Base-by-base conservation (phyloP, 805 yeast genomes). In the Metschnikowia peoriensis region DNA sequence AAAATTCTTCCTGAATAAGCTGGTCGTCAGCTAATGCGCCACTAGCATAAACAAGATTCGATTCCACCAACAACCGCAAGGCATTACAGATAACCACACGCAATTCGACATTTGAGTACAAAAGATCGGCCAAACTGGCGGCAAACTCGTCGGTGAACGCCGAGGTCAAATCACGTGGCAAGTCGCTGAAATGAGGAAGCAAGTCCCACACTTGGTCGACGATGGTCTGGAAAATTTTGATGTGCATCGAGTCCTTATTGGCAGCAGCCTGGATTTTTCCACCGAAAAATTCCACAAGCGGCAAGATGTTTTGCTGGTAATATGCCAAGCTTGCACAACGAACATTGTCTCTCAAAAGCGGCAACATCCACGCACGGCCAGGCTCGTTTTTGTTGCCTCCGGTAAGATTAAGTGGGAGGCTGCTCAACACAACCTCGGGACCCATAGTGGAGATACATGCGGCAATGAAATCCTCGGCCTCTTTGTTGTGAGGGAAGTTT, bases 301-400 rank as follows among this genome's bases (percentile, higher is more conserved):
- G 98, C 14, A 87, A 68, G 48, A 94, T 79, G 38, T 84, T 75
- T 22, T 70, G 69, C 53, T 80, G 77, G 69, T 83, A 94, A 65
- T 77, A 89, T 0, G 79, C 73, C 51, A 94, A 73, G 44, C 79
- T 77, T 1, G 97, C 86, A 61, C 83, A 80, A 61, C 85, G 80
- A 28, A 90, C 87, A 62, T 89, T 84, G 62, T 92, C 97, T 72
- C 97, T 86, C 55, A 94, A 78, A 35, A 94, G 67, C 10, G 99
- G 99, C 58, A 94, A 78, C 61, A 94, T 65, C 97, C 98, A 94
- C 44, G 97, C 97, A 66, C 98, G 82, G 44, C 97, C 97, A n/a
- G 85, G 79, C 41, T 78, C 76, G 34, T 72, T 69, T 17, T 40
- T 29, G 28, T 73, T 61, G 22, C 72, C 67, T 6, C 86, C 82